Percentiles rank a stretch among this genome's conserved stretches.
These are phyloP conservation scores for Ramichloridium luteum DNA, from an alignment of 2,329 filamentous ascomycete species.

Conservation along the genomic window DNA sequence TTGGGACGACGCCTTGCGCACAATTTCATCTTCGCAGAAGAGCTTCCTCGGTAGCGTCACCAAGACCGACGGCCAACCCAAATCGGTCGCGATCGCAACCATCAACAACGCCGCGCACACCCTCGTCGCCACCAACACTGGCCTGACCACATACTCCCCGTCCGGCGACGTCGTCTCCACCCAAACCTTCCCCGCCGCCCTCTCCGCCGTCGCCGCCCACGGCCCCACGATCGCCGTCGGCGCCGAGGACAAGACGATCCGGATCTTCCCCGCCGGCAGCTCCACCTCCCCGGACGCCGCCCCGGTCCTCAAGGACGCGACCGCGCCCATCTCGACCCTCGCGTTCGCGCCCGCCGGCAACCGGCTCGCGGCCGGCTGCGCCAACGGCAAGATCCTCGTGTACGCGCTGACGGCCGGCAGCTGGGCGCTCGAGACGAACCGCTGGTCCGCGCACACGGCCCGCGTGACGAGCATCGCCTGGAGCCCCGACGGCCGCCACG, in stretches of 20 bases:
- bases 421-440: slow-evolving; percentile 65
- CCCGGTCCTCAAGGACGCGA: slow-evolving; percentile 53
- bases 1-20: slow-evolving; percentile 87
- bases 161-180: slow-evolving; percentile 32
- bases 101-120: slow-evolving; percentile 41
- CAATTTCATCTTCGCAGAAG: slow-evolving; percentile 59
- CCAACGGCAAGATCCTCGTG: slow-evolving; percentile 75
- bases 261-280: slow-evolving; percentile 55
- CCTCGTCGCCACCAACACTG: slow-evolving; percentile 41
- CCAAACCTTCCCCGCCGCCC: slow-evolving; percentile 46
- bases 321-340: slow-evolving; percentile 63
- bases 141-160: slow-evolving; percentile 48
- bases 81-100: slow-evolving; percentile 51
- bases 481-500: slow-evolving; percentile 64
- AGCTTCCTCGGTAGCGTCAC: slow-evolving; percentile 59
- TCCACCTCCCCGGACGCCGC: slow-evolving; percentile 37
- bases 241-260: slow-evolving; percentile 59
- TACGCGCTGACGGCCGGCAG: slow-evolving; percentile 41
- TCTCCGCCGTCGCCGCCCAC: slow-evolving; percentile 57
- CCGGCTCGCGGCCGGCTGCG: slow-evolving; percentile 69
- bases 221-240: slow-evolving; percentile 63
- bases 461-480: slow-evolving; percentile 60
- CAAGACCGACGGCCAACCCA: slow-evolving; percentile 69
- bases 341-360: slow-evolving; percentile 70
- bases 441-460: slow-evolving; percentile 61